phyloP scores from a whole-genome alignment of 2,329 filamentous ascomycete species.

The Pseudodiploospora longispora region DNA sequence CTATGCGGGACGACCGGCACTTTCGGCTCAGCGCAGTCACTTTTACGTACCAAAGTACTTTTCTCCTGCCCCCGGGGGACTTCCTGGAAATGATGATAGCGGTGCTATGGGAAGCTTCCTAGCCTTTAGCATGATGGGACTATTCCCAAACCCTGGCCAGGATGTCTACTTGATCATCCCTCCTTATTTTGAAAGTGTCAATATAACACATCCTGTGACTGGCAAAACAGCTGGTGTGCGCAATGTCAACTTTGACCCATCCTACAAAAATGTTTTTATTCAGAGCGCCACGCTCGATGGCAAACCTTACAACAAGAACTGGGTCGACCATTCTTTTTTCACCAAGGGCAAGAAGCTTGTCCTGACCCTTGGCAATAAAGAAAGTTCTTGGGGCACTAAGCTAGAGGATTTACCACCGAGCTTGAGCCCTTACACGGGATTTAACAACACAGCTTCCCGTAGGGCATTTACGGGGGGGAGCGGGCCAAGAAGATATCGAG shows the following conservation, averaged over 20 bases:
- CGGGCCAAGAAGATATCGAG: not conserved
- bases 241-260: slow-evolving; percentile 54
- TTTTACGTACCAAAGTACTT: slow-evolving; percentile 60
- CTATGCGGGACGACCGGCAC: slow-evolving; percentile 55
- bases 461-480: not conserved
- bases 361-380: slow-evolving; percentile 48
- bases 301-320: slow-evolving; percentile 52
- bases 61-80: slow-evolving; percentile 47
- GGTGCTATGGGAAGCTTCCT: slow-evolving; percentile 64
- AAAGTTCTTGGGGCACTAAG: slow-evolving; percentile 57
- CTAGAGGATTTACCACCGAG: slow-evolving; percentile 56
- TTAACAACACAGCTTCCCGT: slow-evolving; percentile 7
- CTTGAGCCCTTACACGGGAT: slow-evolving; percentile 29
- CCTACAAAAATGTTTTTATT: slow-evolving; percentile 52
- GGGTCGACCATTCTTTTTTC: slow-evolving; percentile 63
- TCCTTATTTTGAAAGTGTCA: slow-evolving; percentile 56
- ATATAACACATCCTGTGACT: slow-evolving; percentile 48
- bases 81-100: slow-evolving; percentile 64
- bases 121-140: slow-evolving; percentile 59
- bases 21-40: slow-evolving; percentile 47
- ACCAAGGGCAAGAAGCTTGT: slow-evolving; percentile 56
- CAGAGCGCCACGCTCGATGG: slow-evolving; percentile 58
- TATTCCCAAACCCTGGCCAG: slow-evolving; percentile 62
- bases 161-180: slow-evolving; percentile 64
- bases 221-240: slow-evolving; percentile 52